Evolutionary conservation across 192 early-diverging fungal species (phyloP).

Genomic region (Dissophora ornata): DNA sequence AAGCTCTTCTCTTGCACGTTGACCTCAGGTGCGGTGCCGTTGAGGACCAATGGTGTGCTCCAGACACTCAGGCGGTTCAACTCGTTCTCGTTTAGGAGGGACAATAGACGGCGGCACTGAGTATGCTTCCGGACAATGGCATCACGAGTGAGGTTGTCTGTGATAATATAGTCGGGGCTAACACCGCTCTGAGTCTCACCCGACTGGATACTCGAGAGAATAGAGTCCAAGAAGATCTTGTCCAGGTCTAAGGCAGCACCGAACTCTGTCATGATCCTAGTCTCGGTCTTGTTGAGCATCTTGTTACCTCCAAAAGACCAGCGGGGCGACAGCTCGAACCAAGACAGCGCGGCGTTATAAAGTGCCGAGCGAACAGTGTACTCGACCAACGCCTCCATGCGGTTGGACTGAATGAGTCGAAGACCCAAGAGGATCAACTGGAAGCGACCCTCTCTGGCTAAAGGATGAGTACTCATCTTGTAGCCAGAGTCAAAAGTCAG

Average conservation of each 20-base stretch:
- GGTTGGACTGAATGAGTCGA: conserved; percentile 76
- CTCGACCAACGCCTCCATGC: conserved; percentile 71
- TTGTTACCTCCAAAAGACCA: conserved; percentile 85
- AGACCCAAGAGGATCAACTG: conserved; percentile 80
- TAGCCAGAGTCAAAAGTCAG: conserved; percentile 69
- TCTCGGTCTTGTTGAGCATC: conserved; percentile 68
- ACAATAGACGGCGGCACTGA: conserved; percentile 70
- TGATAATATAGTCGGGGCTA: conserved; percentile 32
- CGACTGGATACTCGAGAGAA: conserved; percentile 57
- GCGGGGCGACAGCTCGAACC: conserved; percentile 83
- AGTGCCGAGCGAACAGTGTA: conserved; percentile 73
- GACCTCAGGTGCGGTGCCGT: conserved; percentile 29
- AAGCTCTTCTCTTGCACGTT: conserved; percentile 49
- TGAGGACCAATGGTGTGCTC: conserved; percentile 72
- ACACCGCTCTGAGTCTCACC: conserved; percentile 21
- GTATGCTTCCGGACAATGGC: conserved; percentile 63
- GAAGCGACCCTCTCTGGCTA: conserved; percentile 84
- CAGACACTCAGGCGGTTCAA: conserved; percentile 85
- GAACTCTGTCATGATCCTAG: conserved; percentile 75
- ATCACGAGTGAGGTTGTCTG: conserved; percentile 62
- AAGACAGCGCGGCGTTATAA: conserved; percentile 80
- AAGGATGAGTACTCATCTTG: conserved; percentile 69
- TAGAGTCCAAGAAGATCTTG: conserved; percentile 64
- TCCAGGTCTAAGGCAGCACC: conserved; percentile 70
- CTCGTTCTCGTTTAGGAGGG: conserved; percentile 92